phyloP scores from a whole-genome alignment of 1,284 basidiomycete genomes.

The Boletellus dicymbophilus region DNA sequence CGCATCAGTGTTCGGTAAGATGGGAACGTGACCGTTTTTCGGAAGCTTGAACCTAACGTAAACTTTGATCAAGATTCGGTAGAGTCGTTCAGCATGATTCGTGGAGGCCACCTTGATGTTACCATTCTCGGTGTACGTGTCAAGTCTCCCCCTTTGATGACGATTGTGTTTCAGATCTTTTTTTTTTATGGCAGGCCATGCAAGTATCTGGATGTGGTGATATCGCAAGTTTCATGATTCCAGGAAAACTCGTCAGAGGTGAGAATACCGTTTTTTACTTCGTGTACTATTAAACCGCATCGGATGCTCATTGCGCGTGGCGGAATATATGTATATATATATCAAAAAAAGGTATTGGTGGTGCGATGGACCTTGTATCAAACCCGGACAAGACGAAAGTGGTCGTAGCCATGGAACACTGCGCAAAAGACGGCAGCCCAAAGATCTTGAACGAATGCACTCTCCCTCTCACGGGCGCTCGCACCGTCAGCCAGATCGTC shows the following conservation, averaged over 20 bases:
- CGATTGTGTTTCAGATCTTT: constrained; percentile 8
- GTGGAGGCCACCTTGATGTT: constrained; percentile 92
- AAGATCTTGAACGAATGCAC: constrained; percentile 85
- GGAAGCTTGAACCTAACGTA: too few species aligned
- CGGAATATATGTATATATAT: too few species aligned
- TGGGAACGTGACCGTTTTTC: too few species aligned
- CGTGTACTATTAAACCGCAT: too few species aligned
- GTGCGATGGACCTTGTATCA: constrained; percentile 93
- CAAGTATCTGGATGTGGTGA: constrained; percentile 91
- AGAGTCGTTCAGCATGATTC: constrained; percentile 94
- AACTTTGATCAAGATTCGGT: too few species aligned
- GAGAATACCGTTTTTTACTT: too few species aligned
- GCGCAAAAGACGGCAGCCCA: constrained; percentile 81
- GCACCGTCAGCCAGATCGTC: constrained; percentile 85
- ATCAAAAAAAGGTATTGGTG: constrained; percentile 90
- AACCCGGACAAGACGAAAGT: constrained; percentile 89
- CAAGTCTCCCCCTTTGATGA: constrained; percentile 10
- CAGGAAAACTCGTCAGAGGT: constrained; percentile 87
- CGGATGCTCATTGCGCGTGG: too few species aligned
- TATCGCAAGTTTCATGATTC: constrained; percentile 97
- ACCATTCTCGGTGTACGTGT: constrained; percentile 74
- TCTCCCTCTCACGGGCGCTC: constrained; percentile 83
- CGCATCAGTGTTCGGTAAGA: too few species aligned
- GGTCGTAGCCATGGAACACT: constrained; percentile 87
- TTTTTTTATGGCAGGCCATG: constrained; percentile 66